A percentile compares a stretch with the other conserved stretches of the same genome.
Evolutionary conservation across 371 early-diverging fungal genomes (phyloP).

Genomic region (Rhizopus stolonifer): DNA sequence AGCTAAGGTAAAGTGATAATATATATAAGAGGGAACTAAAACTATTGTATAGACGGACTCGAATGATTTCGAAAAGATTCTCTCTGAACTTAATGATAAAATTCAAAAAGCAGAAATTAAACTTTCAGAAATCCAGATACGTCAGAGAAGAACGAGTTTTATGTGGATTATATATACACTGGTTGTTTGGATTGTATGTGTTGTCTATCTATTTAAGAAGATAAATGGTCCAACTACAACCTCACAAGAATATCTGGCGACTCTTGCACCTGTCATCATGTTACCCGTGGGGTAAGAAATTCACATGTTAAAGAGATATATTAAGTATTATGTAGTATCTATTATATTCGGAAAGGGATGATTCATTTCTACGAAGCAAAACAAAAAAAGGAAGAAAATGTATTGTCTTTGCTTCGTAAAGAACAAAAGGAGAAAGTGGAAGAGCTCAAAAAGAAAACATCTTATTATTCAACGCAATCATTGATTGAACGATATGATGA

Average conservation of each 20-base stretch:
- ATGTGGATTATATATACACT: constrained; percentile 74
- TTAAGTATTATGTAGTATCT: too few relatives aligned
- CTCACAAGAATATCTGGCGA: constrained; percentile 18
- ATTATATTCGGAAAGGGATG: constrained; percentile 46
- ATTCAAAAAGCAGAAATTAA: constrained; percentile 72
- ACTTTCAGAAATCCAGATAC: constrained; percentile 59
- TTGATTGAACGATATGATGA: constrained; percentile 88
- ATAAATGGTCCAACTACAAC: constrained; percentile 8
- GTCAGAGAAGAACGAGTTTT: constrained; percentile 63
- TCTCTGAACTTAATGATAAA: constrained; percentile 74
- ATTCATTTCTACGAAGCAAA: constrained; percentile 60
- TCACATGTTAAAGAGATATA: neutral
- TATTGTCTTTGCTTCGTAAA: constrained; percentile 51
- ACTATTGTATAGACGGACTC: constrained; percentile 28
- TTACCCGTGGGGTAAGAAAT: constrained; percentile 19
- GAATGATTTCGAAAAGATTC: constrained; percentile 76
- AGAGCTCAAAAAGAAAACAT: constrained; percentile 85
- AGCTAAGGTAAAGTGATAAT: constrained; percentile 15
- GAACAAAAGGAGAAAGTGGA: constrained; percentile 75
- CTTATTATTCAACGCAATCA: constrained; percentile 85
- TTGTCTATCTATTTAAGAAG: constrained; percentile 40
- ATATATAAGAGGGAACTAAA: neutral
- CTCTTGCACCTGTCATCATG: constrained; percentile 50
- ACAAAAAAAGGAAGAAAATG: constrained; percentile 59
- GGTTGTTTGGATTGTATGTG: constrained; percentile 64